Conservation (phyloP, 2,329 filamentous ascomycete genomes). For the Fusarium longipes region DNA sequence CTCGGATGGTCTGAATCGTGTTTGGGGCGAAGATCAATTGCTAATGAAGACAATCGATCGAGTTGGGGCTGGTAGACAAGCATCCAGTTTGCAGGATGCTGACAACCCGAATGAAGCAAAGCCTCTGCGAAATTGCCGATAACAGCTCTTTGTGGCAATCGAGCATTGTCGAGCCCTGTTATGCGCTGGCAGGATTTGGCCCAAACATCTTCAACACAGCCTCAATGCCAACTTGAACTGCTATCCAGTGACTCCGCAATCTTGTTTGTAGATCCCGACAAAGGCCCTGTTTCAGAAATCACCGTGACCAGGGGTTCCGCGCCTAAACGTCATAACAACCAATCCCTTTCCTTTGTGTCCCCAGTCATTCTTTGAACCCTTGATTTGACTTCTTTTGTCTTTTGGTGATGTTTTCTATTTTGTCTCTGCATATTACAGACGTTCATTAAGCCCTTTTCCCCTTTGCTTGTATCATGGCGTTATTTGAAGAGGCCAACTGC, state of each 20-base stretch:
- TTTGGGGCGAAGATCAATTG: neutral
- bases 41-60: neutral
- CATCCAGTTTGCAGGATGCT: neutral
- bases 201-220: slow-evolving; percentile 38
- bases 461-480: slow-evolving; percentile 63
- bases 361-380: slow-evolving; percentile 29
- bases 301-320: slow-evolving; percentile 41
- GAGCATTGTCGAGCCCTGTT: slow-evolving; percentile 1
- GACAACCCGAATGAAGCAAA: slow-evolving; percentile 6
- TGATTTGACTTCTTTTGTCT: slow-evolving; percentile 2
- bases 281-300: slow-evolving; percentile 39
- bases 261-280: slow-evolving; percentile 35
- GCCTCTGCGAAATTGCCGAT: neutral
- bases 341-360: slow-evolving; percentile 21
- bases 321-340: slow-evolving; percentile 48
- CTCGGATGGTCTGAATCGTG: neutral
- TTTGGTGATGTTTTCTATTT: slow-evolving; percentile 26
- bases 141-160: slow-evolving; percentile 3
- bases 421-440: slow-evolving; percentile 6
- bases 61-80: neutral
- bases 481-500: slow-evolving; percentile 67
- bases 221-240: slow-evolving; percentile 39
- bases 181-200: slow-evolving; percentile 37
- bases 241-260: slow-evolving; percentile 38
- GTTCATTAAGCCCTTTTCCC: slow-evolving; percentile 6